Base-by-base conservation (phyloP, 441 rosid species). In the Gossypium trilobum region DNA sequence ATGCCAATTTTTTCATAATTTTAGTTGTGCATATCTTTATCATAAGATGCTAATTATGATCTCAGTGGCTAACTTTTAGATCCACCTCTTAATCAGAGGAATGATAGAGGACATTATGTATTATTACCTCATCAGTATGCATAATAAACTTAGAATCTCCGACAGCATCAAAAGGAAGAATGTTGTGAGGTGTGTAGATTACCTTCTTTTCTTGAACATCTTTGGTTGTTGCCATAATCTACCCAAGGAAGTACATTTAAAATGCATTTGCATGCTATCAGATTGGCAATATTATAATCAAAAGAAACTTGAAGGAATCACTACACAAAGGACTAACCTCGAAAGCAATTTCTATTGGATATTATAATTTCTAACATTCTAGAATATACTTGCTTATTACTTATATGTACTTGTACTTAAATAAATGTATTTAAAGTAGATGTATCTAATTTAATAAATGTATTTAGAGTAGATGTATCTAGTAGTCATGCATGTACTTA, bases 161-260 rank as follows among this genome's bases (percentile, higher is more conserved):
- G 58, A 95, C 97, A 78, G 94, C 84, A 78, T 91, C 98, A 76
- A 95, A 81, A 61, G 99, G 97, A 81, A 95, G 97, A 78, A 95
- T 91, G 85, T 93, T 95, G 79, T 89, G 91, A 3, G 99, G 97
- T 29, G 95, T 91, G 78, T 90, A 95, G 48, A 88, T 95, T 81
- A 91, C 97, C 67, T 85, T 91, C 87, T 86, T 93, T 80, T 95
- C 98, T 82, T 95, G 99, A 78, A 95, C 93, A 86, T 91, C 97
- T 86, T 83, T 93, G 64, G 98, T 98, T 20, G 98, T 90, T 20
- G 98, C 99, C 63, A 95, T 91, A 80, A 95, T 95, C 99, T 95
- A 84, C 80, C 68, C 77, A 74, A n/a, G 66, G 63, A 50, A 62
- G 60, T 75, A 29, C 39, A 79, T 61, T 67, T 57, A 20, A 70